A percentile compares a stretch with the other conserved stretches of the same genome.
Conservation (phyloP, 169 alveolate genomes). For the Plasmodium inui region DNA sequence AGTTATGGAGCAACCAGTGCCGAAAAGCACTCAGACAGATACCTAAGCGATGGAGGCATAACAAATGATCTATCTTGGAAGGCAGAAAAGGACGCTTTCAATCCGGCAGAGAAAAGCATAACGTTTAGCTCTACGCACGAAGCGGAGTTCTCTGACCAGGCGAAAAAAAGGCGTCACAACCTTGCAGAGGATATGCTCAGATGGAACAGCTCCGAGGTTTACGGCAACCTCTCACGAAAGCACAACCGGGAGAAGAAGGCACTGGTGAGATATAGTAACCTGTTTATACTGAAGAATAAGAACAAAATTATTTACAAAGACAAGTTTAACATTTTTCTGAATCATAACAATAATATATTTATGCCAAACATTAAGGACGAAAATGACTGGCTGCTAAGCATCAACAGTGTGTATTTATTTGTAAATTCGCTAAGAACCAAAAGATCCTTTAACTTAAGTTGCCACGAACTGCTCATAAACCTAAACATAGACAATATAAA, state of each 20-base stretch:
- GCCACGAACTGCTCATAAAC: slow-evolving; percentile 31
- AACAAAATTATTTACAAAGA: slow-evolving; percentile 31
- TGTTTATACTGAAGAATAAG: slow-evolving; percentile 19
- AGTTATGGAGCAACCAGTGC: background rate
- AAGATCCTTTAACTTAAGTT: slow-evolving; percentile 15
- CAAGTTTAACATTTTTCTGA: slow-evolving; percentile 53
- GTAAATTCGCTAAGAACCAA: slow-evolving; percentile 3
- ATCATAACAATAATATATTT: slow-evolving; percentile 45
- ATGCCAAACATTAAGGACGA: slow-evolving; percentile 71
- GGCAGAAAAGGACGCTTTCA: background rate
- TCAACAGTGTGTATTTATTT: slow-evolving; percentile 11
- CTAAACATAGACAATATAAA: slow-evolving; percentile 51
- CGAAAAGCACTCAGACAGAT: background rate
- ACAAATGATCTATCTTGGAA: background rate
- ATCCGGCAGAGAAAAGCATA: background rate
- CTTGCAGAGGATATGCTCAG: background rate
- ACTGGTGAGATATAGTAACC: background rate
- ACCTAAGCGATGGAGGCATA: background rate
- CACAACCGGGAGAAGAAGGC: background rate
- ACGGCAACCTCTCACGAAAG: background rate
- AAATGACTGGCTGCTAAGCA: slow-evolving; percentile 41
- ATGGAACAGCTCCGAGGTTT: background rate
- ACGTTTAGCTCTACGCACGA: background rate
- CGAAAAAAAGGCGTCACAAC: background rate
- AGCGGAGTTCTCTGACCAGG: background rate